A percentile compares a stretch with the other conserved stretches of the same genome.
phyloP scores from a whole-genome alignment of 805 yeast species.

The Kluyveromyces starmeri region DNA sequence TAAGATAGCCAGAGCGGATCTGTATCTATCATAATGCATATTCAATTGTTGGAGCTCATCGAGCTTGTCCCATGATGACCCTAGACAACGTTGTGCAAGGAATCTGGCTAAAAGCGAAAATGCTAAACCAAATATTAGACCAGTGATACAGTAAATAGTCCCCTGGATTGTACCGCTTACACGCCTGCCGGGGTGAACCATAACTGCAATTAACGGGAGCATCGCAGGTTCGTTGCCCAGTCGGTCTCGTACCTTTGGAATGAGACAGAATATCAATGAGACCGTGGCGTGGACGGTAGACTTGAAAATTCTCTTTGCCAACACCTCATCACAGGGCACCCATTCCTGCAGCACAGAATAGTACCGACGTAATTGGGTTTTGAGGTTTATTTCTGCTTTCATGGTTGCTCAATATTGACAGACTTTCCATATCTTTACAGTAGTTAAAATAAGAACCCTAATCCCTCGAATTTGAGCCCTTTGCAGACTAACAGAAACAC shows the following conservation, averaged over 20 bases:
- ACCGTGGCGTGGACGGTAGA: slow-evolving; percentile 33
- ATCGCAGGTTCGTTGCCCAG: slow-evolving; percentile 37
- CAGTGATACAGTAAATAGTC: slow-evolving; percentile 33
- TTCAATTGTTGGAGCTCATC: slow-evolving; percentile 26
- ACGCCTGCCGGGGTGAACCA: slow-evolving; percentile 43
- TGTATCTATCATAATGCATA: slow-evolving; percentile 26
- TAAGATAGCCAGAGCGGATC: slow-evolving; percentile 36
- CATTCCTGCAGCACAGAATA: too few relatives aligned
- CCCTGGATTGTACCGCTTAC: slow-evolving; percentile 40
- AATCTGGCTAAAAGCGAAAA: slow-evolving; percentile 35
- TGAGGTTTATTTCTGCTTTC: too few relatives aligned
- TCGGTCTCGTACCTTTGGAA: slow-evolving; percentile 28
- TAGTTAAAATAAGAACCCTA: too few relatives aligned
- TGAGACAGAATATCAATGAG: slow-evolving; percentile 35
- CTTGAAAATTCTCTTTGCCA: slow-evolving; percentile 33
- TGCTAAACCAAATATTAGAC: slow-evolving; percentile 35
- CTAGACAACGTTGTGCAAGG: slow-evolving; percentile 33
- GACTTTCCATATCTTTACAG: too few relatives aligned
- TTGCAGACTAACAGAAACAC: too few relatives aligned
- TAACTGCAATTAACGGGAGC: slow-evolving; percentile 38
- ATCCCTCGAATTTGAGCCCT: too few relatives aligned
- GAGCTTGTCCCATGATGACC: slow-evolving; percentile 19
- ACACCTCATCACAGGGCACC: slow-evolving; percentile 27
- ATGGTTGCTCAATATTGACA: too few relatives aligned
- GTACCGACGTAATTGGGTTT: too few relatives aligned